Percentiles rank a stretch among this genome's conserved stretches.
phyloP scores from a whole-genome alignment of 331 rosid genomes.

The Prunus yedoensis region DNA sequence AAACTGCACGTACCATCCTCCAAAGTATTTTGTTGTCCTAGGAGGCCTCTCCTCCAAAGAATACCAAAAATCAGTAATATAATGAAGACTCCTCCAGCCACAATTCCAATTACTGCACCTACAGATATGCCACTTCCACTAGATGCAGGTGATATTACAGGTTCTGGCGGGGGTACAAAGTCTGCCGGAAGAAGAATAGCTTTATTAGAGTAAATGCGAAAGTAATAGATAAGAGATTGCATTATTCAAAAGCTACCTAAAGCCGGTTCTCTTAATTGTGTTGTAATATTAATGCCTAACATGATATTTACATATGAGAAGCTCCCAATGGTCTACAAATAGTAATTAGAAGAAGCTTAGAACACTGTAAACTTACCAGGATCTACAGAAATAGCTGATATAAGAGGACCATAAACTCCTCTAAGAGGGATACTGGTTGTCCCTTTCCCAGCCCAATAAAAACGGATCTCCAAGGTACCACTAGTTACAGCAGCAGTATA shows the following conservation, averaged over 20 bases:
- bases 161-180: slow-evolving; percentile 32
- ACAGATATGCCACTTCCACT: slow-evolving; percentile 21
- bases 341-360: neutral
- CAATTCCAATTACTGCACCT: too few relatives aligned
- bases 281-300: too few relatives aligned
- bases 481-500: slow-evolving; percentile 36
- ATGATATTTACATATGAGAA: too few relatives aligned
- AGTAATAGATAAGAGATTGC: neutral
- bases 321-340: too few relatives aligned
- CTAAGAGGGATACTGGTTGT: slow-evolving; percentile 47
- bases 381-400: slow-evolving; percentile 65
- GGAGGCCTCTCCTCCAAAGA: too few relatives aligned
- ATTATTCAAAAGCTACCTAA: neutral
- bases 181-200: slow-evolving; percentile 24
- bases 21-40: too few relatives aligned
- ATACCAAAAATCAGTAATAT: too few relatives aligned
- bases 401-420: slow-evolving; percentile 76
- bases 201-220: neutral
- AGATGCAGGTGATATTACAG: neutral
- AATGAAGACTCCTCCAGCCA: too few relatives aligned
- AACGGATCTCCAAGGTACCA: slow-evolving; percentile 56
- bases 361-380: slow-evolving; percentile 35
- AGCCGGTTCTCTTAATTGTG: too few relatives aligned
- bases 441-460: slow-evolving; percentile 88
- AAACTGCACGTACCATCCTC: too few relatives aligned